These are phyloP conservation scores for Pyricularia sp. DNA, from an alignment of 2,329 filamentous ascomycete species.

Conservation along the genomic window DNA sequence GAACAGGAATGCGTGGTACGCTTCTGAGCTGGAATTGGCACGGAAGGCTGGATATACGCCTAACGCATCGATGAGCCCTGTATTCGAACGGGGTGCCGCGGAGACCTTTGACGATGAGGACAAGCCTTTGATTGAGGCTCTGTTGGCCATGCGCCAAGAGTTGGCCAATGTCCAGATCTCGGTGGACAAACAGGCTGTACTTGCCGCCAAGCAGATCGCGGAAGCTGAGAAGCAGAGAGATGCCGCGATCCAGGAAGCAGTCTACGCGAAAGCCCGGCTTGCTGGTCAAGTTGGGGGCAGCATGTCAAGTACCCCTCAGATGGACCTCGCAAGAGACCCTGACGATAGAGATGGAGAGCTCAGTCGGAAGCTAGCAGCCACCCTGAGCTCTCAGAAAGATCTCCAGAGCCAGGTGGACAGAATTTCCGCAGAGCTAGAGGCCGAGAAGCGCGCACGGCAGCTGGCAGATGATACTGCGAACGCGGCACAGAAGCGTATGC, in stretches of 20 bases:
- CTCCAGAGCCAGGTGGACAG: constrained; percentile 69
- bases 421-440: constrained; percentile 60
- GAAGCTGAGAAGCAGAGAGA: constrained; percentile 94
- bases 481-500: constrained; percentile 72
- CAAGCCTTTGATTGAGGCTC: constrained; percentile 80
- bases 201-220: constrained; percentile 81
- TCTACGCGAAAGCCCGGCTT: constrained; percentile 88
- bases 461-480: constrained; percentile 82
- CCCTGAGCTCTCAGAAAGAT: constrained; percentile 70
- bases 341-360: constrained; percentile 65
- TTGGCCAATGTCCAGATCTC: constrained; percentile 81
- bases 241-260: constrained; percentile 85
- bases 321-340: constrained; percentile 50
- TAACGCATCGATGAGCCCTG: constrained; percentile 58
- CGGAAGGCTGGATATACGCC: constrained; percentile 81
- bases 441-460: constrained; percentile 72
- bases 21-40: constrained; percentile 86
- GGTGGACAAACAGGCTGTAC: constrained; percentile 77
- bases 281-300: constrained; percentile 66
- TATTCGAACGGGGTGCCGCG: constrained; percentile 64
- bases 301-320: constrained; percentile 48
- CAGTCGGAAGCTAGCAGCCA: constrained; percentile 71
- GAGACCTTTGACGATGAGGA: constrained; percentile 89
- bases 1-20: constrained; percentile 92
- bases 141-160: constrained; percentile 84